A percentile compares a stretch with the other conserved stretches of the same genome.
Conservation (phyloP, 192 early-diverging fungal species). For the Coemansia sp. region DNA sequence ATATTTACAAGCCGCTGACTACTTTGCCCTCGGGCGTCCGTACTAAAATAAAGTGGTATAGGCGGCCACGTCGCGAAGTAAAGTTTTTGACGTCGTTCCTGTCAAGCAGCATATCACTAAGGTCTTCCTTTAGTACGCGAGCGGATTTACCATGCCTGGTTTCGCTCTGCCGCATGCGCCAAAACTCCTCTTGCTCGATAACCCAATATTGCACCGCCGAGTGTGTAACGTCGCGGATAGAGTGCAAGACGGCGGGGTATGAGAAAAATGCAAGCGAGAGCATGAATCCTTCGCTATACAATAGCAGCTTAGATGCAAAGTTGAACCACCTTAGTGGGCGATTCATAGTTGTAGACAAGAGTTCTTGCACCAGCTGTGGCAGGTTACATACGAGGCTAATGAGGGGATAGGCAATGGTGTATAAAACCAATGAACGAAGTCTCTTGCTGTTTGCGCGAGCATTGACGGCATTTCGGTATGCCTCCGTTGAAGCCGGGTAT, state of each 20-base stretch:
- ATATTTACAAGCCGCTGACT: slow-evolving; percentile 3
- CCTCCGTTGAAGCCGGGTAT: slow-evolving; percentile 32
- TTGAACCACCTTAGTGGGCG: slow-evolving; percentile 18
- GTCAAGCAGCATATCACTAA: slow-evolving; percentile 17
- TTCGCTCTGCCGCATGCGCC: slow-evolving; percentile 31
- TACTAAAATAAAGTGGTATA: slow-evolving; percentile 42
- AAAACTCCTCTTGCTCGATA: slow-evolving; percentile 54
- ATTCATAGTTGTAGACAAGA: slow-evolving; percentile 30
- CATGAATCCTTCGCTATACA: slow-evolving; percentile 46
- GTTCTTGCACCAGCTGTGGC: slow-evolving; percentile 41
- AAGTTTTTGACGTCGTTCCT: slow-evolving; percentile 36
- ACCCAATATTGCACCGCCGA: slow-evolving; percentile 53
- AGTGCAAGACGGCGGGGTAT: slow-evolving; percentile 50
- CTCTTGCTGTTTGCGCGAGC: slow-evolving; percentile 52
- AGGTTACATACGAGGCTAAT: slow-evolving; percentile 51
- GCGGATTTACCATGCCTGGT: not conserved
- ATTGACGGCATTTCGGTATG: slow-evolving; percentile 46
- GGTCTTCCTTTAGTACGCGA: not conserved
- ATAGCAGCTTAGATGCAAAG: slow-evolving; percentile 18
- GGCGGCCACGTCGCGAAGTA: slow-evolving; percentile 31
- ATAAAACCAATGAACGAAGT: slow-evolving; percentile 49
- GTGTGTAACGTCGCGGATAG: slow-evolving; percentile 46
- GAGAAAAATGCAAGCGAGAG: slow-evolving; percentile 42
- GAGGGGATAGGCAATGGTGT: slow-evolving; percentile 49
- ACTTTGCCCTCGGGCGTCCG: slow-evolving; percentile 44